A percentile compares a stretch with the other conserved stretches of the same genome.
These are phyloP conservation scores for Thermothielavioides terrestris DNA, from an alignment of 495 filamentous ascomycete genomes.

Conservation along the genomic window DNA sequence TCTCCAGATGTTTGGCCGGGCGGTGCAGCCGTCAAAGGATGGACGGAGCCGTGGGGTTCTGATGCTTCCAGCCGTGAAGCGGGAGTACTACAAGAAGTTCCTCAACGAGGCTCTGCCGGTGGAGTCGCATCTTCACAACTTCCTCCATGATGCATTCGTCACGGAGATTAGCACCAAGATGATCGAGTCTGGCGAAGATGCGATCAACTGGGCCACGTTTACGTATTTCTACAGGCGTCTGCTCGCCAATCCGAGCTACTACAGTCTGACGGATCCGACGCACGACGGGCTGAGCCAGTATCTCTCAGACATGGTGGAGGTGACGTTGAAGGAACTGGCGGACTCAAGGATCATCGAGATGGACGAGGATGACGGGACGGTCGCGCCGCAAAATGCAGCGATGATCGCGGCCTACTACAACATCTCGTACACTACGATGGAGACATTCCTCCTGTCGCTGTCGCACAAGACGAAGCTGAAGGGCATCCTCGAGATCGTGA, in stretches of 20 bases:
- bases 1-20: constrained; percentile 99
- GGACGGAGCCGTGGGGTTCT: constrained; percentile 80
- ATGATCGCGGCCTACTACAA: constrained; percentile 99
- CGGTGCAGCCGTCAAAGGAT: constrained; percentile 65
- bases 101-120: constrained; percentile 92
- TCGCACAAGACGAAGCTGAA: constrained; percentile 84
- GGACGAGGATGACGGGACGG: constrained; percentile 90
- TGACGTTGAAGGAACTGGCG: constrained; percentile 78
- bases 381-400: constrained; percentile 83
- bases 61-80: constrained; percentile 88
- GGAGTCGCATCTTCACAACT: constrained; percentile 85
- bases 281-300: constrained; percentile 91
- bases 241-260: constrained; percentile 95
- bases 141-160: constrained; percentile 91
- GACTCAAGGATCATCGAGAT: constrained; percentile 95
- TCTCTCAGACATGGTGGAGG: constrained; percentile 91
- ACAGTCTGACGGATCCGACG: constrained; percentile 78
- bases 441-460: constrained; percentile 96
- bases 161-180: constrained; percentile 92
- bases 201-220: constrained; percentile 96
- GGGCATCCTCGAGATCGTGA: constrained; percentile 93
- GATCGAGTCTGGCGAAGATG: constrained; percentile 91
- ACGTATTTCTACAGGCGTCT: constrained; percentile 97
- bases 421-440: constrained; percentile 98
- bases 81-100: constrained; percentile 98